phyloP scores from a whole-genome alignment of 805 yeast species.

The Teunomyces tritomae region DNA sequence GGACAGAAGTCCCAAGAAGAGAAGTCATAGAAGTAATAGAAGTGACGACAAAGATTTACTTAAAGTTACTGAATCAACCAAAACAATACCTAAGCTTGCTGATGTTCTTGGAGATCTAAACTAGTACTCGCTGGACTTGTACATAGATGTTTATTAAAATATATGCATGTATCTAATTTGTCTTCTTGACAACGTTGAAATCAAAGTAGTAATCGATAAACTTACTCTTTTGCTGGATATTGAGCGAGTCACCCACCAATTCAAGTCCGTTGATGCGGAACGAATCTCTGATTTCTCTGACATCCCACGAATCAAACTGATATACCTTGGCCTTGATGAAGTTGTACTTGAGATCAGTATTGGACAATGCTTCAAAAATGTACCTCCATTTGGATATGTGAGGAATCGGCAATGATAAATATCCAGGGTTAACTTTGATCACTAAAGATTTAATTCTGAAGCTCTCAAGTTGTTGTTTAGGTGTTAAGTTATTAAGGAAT shows the following conservation, averaged over 20 bases:
- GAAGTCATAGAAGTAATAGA: conserved; percentile 4
- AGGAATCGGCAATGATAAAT: conserved; percentile 38
- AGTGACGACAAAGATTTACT: not conserved
- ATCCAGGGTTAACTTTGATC: conserved; percentile 36
- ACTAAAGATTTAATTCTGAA: conserved; percentile 33
- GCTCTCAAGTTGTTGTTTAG: conserved; percentile 13
- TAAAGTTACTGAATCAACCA: not conserved
- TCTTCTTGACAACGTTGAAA: conserved; percentile 2
- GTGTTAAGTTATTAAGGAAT: conserved; percentile 27
- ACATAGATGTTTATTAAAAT: not conserved
- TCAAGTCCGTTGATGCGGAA: conserved; percentile 34
- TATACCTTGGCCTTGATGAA: conserved; percentile 28
- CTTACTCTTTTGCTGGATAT: conserved; percentile 25
- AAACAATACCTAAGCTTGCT: not conserved
- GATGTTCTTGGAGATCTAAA: not conserved
- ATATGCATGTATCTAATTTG: not conserved
- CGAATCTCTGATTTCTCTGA: conserved; percentile 19
- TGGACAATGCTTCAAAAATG: conserved; percentile 21
- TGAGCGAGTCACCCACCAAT: conserved; percentile 27
- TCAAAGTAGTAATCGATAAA: conserved; percentile 18
- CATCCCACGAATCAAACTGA: conserved; percentile 15
- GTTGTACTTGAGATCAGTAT: conserved; percentile 15
- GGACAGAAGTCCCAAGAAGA: not conserved
- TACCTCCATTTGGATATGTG: conserved; percentile 18
- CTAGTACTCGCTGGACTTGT: conserved; percentile 2